These are phyloP conservation scores for Sugiyamaella mastotermitis DNA, from an alignment of 805 yeast species.

Conservation along the genomic window DNA sequence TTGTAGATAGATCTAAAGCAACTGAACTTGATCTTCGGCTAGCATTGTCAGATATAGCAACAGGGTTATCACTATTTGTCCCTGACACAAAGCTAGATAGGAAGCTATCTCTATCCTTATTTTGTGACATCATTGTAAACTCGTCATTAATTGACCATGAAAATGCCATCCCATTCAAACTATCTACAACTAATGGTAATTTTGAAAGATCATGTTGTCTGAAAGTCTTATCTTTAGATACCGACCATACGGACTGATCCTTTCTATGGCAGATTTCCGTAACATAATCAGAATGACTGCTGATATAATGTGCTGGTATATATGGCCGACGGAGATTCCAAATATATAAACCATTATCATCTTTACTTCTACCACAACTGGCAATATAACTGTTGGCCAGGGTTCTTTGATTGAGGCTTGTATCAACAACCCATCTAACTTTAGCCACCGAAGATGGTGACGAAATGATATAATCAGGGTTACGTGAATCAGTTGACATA, in stretches of 20 bases:
- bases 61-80: too few species aligned
- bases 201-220: conserved; percentile 42
- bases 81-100: too few species aligned
- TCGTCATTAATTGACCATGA: conserved; percentile 56
- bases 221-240: conserved; percentile 46
- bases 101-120: conserved; percentile 15
- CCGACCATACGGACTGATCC: conserved; percentile 41
- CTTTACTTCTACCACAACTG: conserved; percentile 57
- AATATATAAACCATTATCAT: conserved; percentile 59
- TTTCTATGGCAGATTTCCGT: conserved; percentile 55
- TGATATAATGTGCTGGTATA: conserved; percentile 56
- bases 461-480: conserved; percentile 66
- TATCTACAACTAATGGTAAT: conserved; percentile 42
- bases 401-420: conserved; percentile 15
- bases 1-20: too few species aligned
- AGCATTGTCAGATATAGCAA: too few species aligned
- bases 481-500: conserved; percentile 36
- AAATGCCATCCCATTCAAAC: conserved; percentile 44
- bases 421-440: conserved; percentile 57
- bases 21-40: too few species aligned
- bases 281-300: conserved; percentile 43
- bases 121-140: conserved; percentile 48
- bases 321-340: conserved; percentile 67
- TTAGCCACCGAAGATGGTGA: conserved; percentile 76
- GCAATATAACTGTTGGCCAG: conserved; percentile 44